These are phyloP conservation scores for fission yeast (Schizosaccharomyces pombe) DNA, from an alignment of 805 yeast species.

Conservation along the genomic window DNA sequence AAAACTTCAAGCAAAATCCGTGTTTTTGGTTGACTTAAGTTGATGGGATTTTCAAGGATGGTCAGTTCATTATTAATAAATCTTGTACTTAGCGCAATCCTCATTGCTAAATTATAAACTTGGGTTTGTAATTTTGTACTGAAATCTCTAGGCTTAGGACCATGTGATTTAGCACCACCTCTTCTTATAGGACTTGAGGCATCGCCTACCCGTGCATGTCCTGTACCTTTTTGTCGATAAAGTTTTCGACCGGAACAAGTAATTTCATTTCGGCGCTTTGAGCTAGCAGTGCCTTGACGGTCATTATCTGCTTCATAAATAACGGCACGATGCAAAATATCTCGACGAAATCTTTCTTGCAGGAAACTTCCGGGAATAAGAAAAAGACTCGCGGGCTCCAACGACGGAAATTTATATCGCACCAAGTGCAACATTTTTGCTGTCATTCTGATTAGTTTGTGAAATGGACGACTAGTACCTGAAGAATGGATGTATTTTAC, in stretches of 20 bases:
- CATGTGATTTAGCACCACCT: slow-evolving; percentile 75
- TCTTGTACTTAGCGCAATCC: slow-evolving; percentile 34
- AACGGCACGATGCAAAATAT: slow-evolving; percentile 81
- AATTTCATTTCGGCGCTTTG: slow-evolving; percentile 66
- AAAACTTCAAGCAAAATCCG: neutral
- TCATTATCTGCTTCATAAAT: slow-evolving; percentile 72
- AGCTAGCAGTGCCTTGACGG: slow-evolving; percentile 74
- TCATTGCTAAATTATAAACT: slow-evolving; percentile 51
- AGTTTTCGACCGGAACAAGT: slow-evolving; percentile 67
- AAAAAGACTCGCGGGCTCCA: slow-evolving; percentile 58
- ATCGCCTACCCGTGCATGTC: slow-evolving; percentile 90
- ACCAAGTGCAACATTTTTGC: neutral
- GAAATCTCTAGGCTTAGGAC: slow-evolving; percentile 76
- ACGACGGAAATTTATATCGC: slow-evolving; percentile 56
- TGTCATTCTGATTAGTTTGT: no score
- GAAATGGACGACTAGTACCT: no score
- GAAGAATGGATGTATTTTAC: no score
- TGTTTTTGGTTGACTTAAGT: neutral
- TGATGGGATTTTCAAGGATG: neutral
- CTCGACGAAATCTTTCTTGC: slow-evolving; percentile 63
- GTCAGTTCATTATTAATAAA: neutral
- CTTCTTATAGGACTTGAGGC: slow-evolving; percentile 79
- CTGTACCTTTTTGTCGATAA: slow-evolving; percentile 77
- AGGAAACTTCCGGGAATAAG: slow-evolving; percentile 56
- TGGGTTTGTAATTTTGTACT: slow-evolving; percentile 53